Base-by-base conservation (phyloP, 2,329 filamentous ascomycete species). In the Alternaria metachromatica region DNA sequence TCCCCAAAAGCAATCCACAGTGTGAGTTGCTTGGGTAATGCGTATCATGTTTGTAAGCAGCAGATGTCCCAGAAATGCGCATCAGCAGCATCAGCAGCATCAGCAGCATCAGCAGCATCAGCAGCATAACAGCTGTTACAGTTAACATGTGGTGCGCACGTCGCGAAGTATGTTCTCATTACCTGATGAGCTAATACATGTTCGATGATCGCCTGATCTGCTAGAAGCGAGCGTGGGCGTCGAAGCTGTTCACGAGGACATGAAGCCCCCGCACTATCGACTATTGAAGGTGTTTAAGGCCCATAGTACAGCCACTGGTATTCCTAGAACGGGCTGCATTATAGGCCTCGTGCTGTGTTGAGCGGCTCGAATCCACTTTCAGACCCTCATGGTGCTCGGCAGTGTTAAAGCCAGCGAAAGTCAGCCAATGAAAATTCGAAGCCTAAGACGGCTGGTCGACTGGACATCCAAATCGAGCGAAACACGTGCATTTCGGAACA, bases 381-480 rank as follows among this genome's bases (percentile, higher is more conserved):
- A 64, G 66, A 48, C 64, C 57, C 64, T 63, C 45, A 63, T 55
- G 62, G 48, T 46, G 49, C 50, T 61, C 48, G 51, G 30, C 23
- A 55, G 21, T 13, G 44, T 25, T 21, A 45, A 53, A 60, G 53
- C 63, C 64, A 59, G 64, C 18, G 51, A 49, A 66, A 63, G 50
- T 43, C 41, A 49, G 30, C 73, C 73, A 77, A 77, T 77, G 55
- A 71, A 33, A 66, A 48, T 18, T 43, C 53, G 20, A 44, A 23
- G 12, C 5, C 25, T 5, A 30, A 50, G 18, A 49, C 56, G 62
- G 63, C 48, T 53, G 62, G 62, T 60, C 58, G 25, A 59, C 56
- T 55, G 60, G 20, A 55, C 48, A 62, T 45, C 71, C 71, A 9
- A 6, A 71, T 73, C 60, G 58, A 63, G 72, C 53, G 33, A 57